Base-by-base conservation (phyloP, 345 rosid species). In the Triadica sebifera region DNA sequence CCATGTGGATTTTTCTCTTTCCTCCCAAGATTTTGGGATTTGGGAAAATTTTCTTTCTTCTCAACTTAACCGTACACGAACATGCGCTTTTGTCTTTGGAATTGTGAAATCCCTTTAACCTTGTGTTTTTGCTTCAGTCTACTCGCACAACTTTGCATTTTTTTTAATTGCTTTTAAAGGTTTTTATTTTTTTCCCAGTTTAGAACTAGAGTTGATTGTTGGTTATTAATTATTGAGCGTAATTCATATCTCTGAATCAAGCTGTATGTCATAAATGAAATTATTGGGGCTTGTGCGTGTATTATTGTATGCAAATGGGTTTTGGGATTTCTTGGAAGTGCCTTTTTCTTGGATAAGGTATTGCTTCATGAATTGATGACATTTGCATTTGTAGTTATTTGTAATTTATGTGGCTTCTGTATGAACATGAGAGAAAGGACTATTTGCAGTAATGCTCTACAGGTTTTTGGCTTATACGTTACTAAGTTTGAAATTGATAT, bases 131-230 rank as follows among this genome's bases (percentile, higher is more conserved):
- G 41, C 25, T 64, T 52, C 25, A 41, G 57, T 67, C 25, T 22
- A 1, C 0, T 49, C 20, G 12, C 11, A 25, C 43, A 46, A 29
- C 39, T 47, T 47, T 49, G 56, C 24, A 47, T 52, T 17, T 61
- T 4, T 12, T 37, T 5, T 71, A 19, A 9, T 41, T 56, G 8
- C 47, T 62, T 19, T 38, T 17, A 2, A 55, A 55, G 59, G 97
- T 97, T 93, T 19, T 43, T 43, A 7, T 3, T 43, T 43, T 63
- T 43, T 43, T 43, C 47, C 47, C 47, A 43, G 47, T 43, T 56
- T 22, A 25, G 61, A 4, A 16, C n/a, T 25, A 13, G 20, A 24
- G 20, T 49, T 46, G 11, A 12, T 47, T 49, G 3, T 45, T 19
- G 13, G 49, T 45, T 41, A 65, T 15, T 19, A 11, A 19, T 39